phyloP scores from a whole-genome alignment of 164 flowering plant species.

The Berberis vulgaris region DNA sequence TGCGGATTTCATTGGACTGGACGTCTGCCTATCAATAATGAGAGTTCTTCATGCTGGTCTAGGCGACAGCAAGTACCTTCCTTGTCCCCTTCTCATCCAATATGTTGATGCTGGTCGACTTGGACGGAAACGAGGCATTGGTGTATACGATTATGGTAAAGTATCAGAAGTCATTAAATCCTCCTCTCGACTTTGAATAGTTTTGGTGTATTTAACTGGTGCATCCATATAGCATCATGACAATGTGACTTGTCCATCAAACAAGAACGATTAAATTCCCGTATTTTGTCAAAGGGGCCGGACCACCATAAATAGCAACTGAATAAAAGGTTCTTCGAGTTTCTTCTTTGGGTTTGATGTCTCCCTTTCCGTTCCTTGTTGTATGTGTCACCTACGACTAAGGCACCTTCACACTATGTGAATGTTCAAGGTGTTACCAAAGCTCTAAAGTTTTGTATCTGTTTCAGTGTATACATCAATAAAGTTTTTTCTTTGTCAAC shows the following conservation, averaged over 20 bases:
- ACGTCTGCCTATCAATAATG: conserved; percentile 80
- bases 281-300: too few species aligned
- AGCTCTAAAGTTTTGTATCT: too few species aligned
- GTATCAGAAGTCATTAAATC: conserved; percentile 16
- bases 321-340: too few species aligned
- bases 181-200: conserved; percentile 32
- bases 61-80: conserved; percentile 71
- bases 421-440: too few species aligned
- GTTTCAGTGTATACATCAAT: too few species aligned
- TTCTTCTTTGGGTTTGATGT: too few species aligned
- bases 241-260: neutral
- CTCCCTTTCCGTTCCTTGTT: too few species aligned
- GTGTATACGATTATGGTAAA: conserved; percentile 63
- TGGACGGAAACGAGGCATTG: conserved; percentile 73
- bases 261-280: neutral
- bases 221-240: neutral
- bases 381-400: too few species aligned
- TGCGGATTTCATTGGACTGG: conserved; percentile 93
- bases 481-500: too few species aligned
- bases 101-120: conserved; percentile 93
- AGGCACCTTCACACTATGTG: too few species aligned
- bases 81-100: conserved; percentile 94
- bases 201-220: neutral
- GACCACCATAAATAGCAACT: too few species aligned
- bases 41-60: conserved; percentile 83